A percentile compares a stretch with the other conserved stretches of the same genome.
phyloP scores from a whole-genome alignment of 1,284 basidiomycete genomes.

The Sporisorium scitamineum region DNA sequence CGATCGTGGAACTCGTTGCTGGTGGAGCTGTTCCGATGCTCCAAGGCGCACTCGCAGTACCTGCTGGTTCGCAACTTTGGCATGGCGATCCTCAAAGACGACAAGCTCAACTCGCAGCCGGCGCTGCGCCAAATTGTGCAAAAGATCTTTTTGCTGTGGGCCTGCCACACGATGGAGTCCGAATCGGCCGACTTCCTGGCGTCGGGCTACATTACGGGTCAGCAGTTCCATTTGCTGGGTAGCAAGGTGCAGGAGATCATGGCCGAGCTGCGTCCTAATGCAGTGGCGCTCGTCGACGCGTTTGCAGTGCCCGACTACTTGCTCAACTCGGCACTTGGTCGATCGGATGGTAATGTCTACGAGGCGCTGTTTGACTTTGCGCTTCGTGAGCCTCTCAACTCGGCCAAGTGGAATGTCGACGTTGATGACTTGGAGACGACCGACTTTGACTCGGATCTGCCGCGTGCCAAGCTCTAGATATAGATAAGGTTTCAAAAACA shows the following conservation, averaged over 20 bases:
- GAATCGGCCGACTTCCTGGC: slow-evolving; percentile 70
- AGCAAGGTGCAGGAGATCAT: slow-evolving; percentile 68
- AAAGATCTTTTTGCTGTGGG: slow-evolving; percentile 60
- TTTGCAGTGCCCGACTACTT: slow-evolving; percentile 69
- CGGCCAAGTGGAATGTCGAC: slow-evolving; percentile 68
- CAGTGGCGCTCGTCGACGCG: slow-evolving; percentile 64
- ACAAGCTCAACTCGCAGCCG: slow-evolving; percentile 67
- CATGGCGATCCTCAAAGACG: slow-evolving; percentile 69
- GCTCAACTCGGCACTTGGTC: slow-evolving; percentile 69
- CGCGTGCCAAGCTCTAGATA: slow-evolving; percentile 48
- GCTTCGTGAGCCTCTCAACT: slow-evolving; percentile 58
- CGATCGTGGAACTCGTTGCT: slow-evolving; percentile 69
- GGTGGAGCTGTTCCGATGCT: slow-evolving; percentile 69
- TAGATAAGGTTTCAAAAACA: background rate
- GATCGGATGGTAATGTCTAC: slow-evolving; percentile 68
- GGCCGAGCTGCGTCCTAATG: slow-evolving; percentile 68
- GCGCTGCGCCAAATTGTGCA: slow-evolving; percentile 69
- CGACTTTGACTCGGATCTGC: slow-evolving; percentile 54
- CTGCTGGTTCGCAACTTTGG: slow-evolving; percentile 70
- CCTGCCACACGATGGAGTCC: slow-evolving; percentile 59
- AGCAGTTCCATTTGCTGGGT: slow-evolving; percentile 68
- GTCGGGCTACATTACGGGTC: slow-evolving; percentile 68
- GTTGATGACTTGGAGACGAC: slow-evolving; percentile 59
- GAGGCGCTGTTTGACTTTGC: slow-evolving; percentile 66
- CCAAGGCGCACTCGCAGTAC: slow-evolving; percentile 57